These are phyloP conservation scores for Tylopilus sp. DNA, from an alignment of 1,284 basidiomycete genomes.

Conservation along the genomic window DNA sequence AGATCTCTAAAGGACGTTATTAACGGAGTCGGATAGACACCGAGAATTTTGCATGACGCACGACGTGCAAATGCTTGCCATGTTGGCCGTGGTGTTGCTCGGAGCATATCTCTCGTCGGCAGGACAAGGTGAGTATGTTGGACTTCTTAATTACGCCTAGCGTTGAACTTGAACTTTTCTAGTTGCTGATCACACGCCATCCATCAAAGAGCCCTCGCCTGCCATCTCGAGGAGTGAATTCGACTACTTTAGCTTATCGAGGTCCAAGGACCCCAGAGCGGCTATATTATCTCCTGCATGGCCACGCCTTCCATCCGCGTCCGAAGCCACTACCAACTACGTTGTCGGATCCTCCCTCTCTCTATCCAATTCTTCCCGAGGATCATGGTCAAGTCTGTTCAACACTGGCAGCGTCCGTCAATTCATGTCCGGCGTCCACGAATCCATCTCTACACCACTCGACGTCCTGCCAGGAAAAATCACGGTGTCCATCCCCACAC, in stretches of 20 bases:
- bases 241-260: conserved; percentile 64
- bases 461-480: conserved; percentile 33
- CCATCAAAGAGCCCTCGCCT: conserved; percentile 31
- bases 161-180: neutral
- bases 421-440: conserved; percentile 68
- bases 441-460: conserved; percentile 57
- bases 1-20: neutral
- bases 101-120: conserved; percentile 47
- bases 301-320: conserved; percentile 47
- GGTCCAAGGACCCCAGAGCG: conserved; percentile 44
- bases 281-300: conserved; percentile 45
- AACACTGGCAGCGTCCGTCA: conserved; percentile 72
- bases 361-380: conserved; percentile 68
- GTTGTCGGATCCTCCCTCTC: conserved; percentile 49
- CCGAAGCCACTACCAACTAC: conserved; percentile 46
- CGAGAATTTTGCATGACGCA: conserved; percentile 69
- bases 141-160: neutral
- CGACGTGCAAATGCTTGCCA: conserved; percentile 87
- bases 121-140: conserved; percentile 38
- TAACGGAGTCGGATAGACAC: conserved; percentile 60
- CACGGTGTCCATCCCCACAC: conserved; percentile 44
- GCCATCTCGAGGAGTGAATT: conserved; percentile 31
- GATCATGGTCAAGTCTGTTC: conserved; percentile 82
- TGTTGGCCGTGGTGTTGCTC: conserved; percentile 78
- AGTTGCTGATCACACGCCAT: conserved; percentile 25